Base-by-base conservation (phyloP, 768 basidiomycete species). In the Amanita phalloides region DNA sequence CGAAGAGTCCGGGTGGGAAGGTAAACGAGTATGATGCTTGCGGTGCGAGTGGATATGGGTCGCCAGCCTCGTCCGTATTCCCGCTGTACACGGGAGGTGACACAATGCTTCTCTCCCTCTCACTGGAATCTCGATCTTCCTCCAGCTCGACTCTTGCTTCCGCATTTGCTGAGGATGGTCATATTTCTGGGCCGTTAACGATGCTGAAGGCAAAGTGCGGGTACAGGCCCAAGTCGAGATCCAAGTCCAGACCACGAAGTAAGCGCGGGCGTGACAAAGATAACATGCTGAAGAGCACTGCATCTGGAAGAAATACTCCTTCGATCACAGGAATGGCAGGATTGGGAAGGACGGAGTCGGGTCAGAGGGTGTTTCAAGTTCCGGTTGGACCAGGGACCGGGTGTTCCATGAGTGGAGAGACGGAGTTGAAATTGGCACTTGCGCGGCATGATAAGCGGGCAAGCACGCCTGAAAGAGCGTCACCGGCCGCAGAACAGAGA, bases 341-440 rank as follows among this genome's bases (percentile, higher is more conserved):
- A 13, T 17, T 28, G 14, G 25, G 32, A 17, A n/a, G 9, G 23
- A 11, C 14, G 25, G 37, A 17, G 10, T 26, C 37, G 10, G 17
- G 28, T 33, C 49, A 44, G 33, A 35, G 30, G 38, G 17, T 43
- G 20, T 51, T 51, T 43, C 49, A 36, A 8, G 49, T 33, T 2
- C 49, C 42, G 2, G 26, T 43, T 26, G 48, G 49, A 35, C 66
- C 53, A 58, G 59, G 57, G 1, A 51, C 61, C 3, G 78, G 78
- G 11, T 79, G 70, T 60, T 81, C 79, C 51, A 65, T 81, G 56
- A 81, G 78, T 49, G 79, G 79, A 9, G 77, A 81, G 63, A 77
- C 74, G 49, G 79, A 81, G 60, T 55, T 80, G 63, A 67, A 73
- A 56, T 79, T 80, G 76, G 72, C 74, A 1, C 61, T 79, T 33